Base-by-base conservation (phyloP, 75 land plant genomes). In the Adiantum capillusveneris region DNA sequence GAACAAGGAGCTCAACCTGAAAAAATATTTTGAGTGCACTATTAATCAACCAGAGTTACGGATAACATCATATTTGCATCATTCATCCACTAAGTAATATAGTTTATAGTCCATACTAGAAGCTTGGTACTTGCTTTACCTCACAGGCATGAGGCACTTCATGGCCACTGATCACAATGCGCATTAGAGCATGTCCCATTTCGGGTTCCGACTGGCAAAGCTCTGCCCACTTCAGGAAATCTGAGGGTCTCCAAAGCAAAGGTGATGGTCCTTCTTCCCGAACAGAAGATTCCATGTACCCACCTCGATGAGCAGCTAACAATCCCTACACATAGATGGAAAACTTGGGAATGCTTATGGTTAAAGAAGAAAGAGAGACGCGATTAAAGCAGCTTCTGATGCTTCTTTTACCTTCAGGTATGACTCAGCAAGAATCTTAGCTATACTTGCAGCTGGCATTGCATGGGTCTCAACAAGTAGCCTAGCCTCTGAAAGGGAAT, bases 61-160 rank as follows among this genome's bases (percentile, higher is more conserved):
- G 37, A 34, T 9, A 34, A 34, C 37, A 34, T 34, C 3, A 9
- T 34, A 34, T 3, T n/a, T n/a, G n/a, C n/a, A 34, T 34, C 7
- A 34, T 34, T 34, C 37, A 34, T 34, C 37, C 3, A 34, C 7
- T 34, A 34, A 34, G 9, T 5, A 34, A 5, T 3, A 34, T 34
- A 34, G 37, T 9, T 34, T 34, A 3, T 9, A 34, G 3, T 3
- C 37, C 37, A 34, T 34, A 34, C 9, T 34, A 34, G 9, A 9
- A 9, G 9, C 37, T 5, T 5, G 3, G 9, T 5, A 34, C 9
- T 34, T 34, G 37, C 3, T 43, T 25, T 80, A 93, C 98, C 98
- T 94, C 98, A 75, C 98, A 94, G 13, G 87, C 87, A 75, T 89
- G 96, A 25, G 98, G 98, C 66, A 94, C 86, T 48, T 94, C 98